Conservation (phyloP, 257 asterid genomes). For the Ilex aquifolium region DNA sequence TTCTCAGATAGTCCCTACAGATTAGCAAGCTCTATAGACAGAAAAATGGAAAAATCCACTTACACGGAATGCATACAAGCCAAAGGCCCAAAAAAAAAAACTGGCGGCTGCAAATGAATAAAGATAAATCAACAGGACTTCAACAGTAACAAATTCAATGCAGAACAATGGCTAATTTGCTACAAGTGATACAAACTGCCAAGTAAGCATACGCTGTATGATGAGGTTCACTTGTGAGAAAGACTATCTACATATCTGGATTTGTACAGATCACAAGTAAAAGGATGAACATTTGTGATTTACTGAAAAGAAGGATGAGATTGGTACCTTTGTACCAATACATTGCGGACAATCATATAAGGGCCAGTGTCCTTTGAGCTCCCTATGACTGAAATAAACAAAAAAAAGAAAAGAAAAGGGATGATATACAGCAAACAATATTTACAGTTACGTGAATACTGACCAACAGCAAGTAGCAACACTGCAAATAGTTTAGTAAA, state of each 20-base stretch:
- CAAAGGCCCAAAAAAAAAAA: too few species aligned
- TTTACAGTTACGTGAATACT: constrained; percentile 3
- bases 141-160: too few species aligned
- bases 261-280: neutral
- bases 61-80: too few species aligned
- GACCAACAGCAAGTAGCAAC: too few species aligned
- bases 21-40: too few species aligned
- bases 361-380: constrained; percentile 24
- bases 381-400: constrained; percentile 34
- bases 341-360: constrained; percentile 50
- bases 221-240: neutral
- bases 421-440: constrained; percentile 11
- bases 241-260: neutral
- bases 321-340: constrained; percentile 36
- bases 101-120: too few species aligned
- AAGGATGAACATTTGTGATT: neutral
- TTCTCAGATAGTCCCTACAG: too few species aligned
- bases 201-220: too few species aligned
- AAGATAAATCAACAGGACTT: too few species aligned
- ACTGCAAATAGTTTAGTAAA: too few species aligned
- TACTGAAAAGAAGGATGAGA: constrained; percentile 6
- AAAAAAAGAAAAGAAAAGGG: constrained; percentile 3
- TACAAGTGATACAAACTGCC: too few species aligned
- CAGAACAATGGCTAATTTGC: neutral
- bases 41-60: too few species aligned